Base-by-base conservation (phyloP, 2,329 filamentous ascomycete genomes). In the Sporothrix humicola region DNA sequence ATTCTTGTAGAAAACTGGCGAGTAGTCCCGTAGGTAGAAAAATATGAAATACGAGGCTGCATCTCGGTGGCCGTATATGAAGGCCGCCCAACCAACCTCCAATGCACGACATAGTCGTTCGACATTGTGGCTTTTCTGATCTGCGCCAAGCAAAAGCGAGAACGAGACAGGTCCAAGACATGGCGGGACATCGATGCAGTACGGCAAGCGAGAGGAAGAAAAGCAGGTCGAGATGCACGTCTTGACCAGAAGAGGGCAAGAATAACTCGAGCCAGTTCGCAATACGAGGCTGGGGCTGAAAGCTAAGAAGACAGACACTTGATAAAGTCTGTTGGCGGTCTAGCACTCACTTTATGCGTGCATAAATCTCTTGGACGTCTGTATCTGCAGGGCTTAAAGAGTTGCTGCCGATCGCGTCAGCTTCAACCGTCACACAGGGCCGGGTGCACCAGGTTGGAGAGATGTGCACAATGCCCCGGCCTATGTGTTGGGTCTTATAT, bases 271-370 rank as follows among this genome's bases (percentile, higher is more conserved):
- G 31, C 23, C 46, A 42, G 46, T 23, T 37, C 37, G 20, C 58
- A 65, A 72, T 72, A 72, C 58, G 70, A 72, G 70, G 69, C 70
- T 65, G 46, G 58, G 56, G 69, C 69, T 71, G 56, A 63, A 17
- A 15, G 17, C 26, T 26, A 58, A 46, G 10, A 44, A 20, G n/a
- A 50, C 20, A 12, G 20, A 46, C 42, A 20, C 4, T 23, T 17
- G 61, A 17, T n/a, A 42, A 54, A 9, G 4, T 50, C n/a, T 46
- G 13, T 37, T 52, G 23, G 15, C 17, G 46, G n/a, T 68, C 46
- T 48, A 12, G 65, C 13, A 6, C 1, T 23, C 8, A 23, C n/a
- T 37, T 20, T 48, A 31, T 31, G 7, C 20, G 17, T 31, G 7
- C 20, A 50, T 8, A 23, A 23, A 17, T 37, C 61, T 48, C 56